A percentile compares a stretch with the other conserved stretches of the same genome.
Evolutionary conservation across 2,329 filamentous ascomycete species (phyloP).

Genomic region (Zymoseptoria ardabiliae): DNA sequence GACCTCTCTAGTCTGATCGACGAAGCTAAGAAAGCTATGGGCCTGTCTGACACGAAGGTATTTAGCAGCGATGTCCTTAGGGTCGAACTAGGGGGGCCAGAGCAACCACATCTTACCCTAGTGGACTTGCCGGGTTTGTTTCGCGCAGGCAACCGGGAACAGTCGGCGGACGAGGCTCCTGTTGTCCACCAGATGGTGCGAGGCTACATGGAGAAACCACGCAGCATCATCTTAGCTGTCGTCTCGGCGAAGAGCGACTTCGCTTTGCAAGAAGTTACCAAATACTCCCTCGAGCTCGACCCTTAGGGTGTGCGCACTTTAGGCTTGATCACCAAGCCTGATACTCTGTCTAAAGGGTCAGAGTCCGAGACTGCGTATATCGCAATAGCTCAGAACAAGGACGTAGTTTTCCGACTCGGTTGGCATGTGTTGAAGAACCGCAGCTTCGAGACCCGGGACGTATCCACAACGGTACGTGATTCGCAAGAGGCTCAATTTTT

Average conservation of each 20-base stretch:
- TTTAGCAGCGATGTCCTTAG: constrained; percentile 44
- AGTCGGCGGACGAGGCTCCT: constrained; percentile 29
- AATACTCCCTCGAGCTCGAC: constrained; percentile 43
- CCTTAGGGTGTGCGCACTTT: constrained; percentile 42
- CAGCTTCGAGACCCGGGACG: constrained; percentile 46
- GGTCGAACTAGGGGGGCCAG: constrained; percentile 41
- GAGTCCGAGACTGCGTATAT: constrained; percentile 37
- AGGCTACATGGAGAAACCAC: constrained; percentile 49
- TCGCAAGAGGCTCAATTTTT: too few species aligned
- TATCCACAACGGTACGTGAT: too few species aligned
- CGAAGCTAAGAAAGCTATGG: too few species aligned
- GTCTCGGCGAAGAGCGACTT: constrained; percentile 39
- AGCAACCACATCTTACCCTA: constrained; percentile 31
- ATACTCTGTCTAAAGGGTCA: constrained; percentile 35
- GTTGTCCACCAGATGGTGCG: constrained; percentile 33
- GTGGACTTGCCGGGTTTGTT: constrained; percentile 36
- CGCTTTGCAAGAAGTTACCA: constrained; percentile 52
- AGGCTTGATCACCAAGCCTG: constrained; percentile 53
- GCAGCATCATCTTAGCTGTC: constrained; percentile 40
- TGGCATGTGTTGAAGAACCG: constrained; percentile 51
- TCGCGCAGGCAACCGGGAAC: constrained; percentile 25
- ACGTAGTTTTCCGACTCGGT: constrained; percentile 38
- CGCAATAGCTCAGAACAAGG: constrained; percentile 33
- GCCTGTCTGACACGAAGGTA: constrained; percentile 27
- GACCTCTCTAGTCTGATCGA: constrained; percentile 45